Base-by-base conservation (phyloP, 2,329 filamentous ascomycete species). In the Penicillium sp. region DNA sequence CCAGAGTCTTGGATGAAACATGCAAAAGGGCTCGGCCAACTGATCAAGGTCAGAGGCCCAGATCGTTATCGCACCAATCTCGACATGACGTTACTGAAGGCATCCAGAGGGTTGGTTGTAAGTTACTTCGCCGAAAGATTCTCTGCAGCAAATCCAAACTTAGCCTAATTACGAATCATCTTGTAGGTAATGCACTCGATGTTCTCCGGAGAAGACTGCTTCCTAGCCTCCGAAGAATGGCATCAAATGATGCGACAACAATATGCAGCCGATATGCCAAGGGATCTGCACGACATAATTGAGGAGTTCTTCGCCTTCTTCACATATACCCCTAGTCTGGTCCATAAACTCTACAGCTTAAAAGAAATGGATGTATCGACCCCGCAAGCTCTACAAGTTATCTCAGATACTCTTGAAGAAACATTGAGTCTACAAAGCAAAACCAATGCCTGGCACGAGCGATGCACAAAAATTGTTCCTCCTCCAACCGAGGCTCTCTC, bases 1-100 rank as follows among this genome's bases (percentile, higher is more conserved):
- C 56, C 65, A 2, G 61, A 61, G 24, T 63, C 63, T 3, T 70
- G 67, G 67, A 70, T 70, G 61, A 68, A 65, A 24, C 67, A 70
- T 47, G 67, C 67, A 16, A 62, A 63, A 23, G 67, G 62, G 2
- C 52, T 70, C 23, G 61, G 64, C 36, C 66, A 66, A 39, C 26
- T 70, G 31, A 61, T 64, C 21, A 55, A 56, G 34, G 51, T 59
- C n/a, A 50, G 67, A 51, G 67, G 67, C 8, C 57, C 57, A 10
- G 51, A 52, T 7, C 56, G 65, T 19, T 68, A 66, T 46, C 42
- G 45, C 5, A 61, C 58, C 3, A 55, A 59, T 14, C 52, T 70
- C 43, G 65, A 69, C 18, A 52, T 59, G 14, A 55, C 52, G 18
- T 34, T 70, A 7, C 59, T 69, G 7, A 69, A 68, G 26, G 57